Base-by-base conservation (phyloP, 495 filamentous ascomycete species). In the Amniculicola lignicola region DNA sequence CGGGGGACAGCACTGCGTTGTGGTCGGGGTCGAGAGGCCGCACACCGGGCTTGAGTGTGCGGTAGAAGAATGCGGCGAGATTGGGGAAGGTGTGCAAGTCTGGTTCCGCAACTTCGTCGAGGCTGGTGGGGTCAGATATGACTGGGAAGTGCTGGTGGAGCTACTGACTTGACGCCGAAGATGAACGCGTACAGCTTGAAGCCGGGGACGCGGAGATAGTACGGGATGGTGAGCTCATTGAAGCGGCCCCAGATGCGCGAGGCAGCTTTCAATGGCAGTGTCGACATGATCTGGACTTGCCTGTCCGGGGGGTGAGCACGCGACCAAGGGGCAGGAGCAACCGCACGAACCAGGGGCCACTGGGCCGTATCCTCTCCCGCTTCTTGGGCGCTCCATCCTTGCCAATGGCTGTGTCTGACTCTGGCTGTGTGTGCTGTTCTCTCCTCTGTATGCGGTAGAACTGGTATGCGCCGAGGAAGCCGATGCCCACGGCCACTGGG, bases 251-350 rank as follows among this genome's bases (percentile, higher is more conserved):
- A 99, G 57, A 95, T 62, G 22, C 94, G 82, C 9, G 90, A 96
- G 49, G 97, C 77, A 31, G 89, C 91, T 71, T 99, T 99, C 53
- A 99, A 73, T 19, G 93, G 93, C 42, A 99, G 74, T 0, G 92
- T 97, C 14, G 89, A 94, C 86, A 99, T 95, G 63, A 97, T 79
- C 68, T 95, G 89, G 19, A 99, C 87, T 66, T 94, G 88, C 91
- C 86, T 88, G 55, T 5, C 11, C n/a, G n/a, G 36, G 22, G 28
- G 10, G 33, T 51, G 19, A 23, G 33, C 23, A 3, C 9, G 23
- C 33, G 54, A 29, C 40, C 25, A 24, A 11, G 21, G 9, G 19
- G 5, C 16, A 36, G 12, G 35, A 39, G 35, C 3, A 16, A 23
- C 33, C 9, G n/a, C 12, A 50, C 74, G 55, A 77, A 88, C 87